These are phyloP conservation scores for Blastocystis sp. DNA, from an alignment of 352 stramenopile species.

Conservation along the genomic window DNA sequence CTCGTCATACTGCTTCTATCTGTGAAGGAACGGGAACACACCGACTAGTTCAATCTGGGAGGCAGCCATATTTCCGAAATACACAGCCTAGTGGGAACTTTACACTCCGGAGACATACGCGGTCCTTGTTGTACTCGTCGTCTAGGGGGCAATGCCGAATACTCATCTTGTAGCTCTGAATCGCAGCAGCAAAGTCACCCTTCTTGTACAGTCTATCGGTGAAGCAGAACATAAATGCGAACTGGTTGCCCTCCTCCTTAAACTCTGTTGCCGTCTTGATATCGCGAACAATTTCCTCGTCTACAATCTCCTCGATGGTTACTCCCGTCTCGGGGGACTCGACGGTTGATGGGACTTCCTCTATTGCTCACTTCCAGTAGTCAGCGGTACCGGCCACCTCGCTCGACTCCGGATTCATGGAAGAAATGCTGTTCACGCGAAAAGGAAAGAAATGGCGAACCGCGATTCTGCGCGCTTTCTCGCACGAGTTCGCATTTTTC, in stretches of 20 bases:
- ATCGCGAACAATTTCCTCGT: slow-evolving; percentile 23
- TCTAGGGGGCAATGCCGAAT: slow-evolving; percentile 13
- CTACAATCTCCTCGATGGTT: slow-evolving; percentile 14
- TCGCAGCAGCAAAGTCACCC: slow-evolving; percentile 6
- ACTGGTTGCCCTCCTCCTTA: slow-evolving; percentile 37
- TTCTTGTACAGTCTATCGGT: slow-evolving; percentile 39
- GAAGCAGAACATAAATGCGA: background rate
- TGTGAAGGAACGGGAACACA: background rate
- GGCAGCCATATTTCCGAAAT: slow-evolving; percentile 42
- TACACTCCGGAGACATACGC: background rate
- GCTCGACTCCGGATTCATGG: no score
- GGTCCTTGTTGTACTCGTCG: slow-evolving; percentile 48
- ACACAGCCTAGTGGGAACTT: slow-evolving; percentile 16
- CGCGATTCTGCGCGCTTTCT: no score
- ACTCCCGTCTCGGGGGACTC: background rate
- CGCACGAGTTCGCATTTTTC: no score
- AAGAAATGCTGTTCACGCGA: no score
- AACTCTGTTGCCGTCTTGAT: slow-evolving; percentile 5
- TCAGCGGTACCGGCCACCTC: no score
- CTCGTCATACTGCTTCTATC: slow-evolving; percentile 68
- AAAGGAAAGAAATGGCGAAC: no score
- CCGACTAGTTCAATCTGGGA: slow-evolving; percentile 44
- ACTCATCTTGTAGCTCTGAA: slow-evolving; percentile 40
- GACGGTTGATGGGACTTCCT: background rate
- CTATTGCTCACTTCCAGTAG: background rate